Evolutionary conservation across 2,329 filamentous ascomycete species (phyloP), one percentile per base, ranked within the genome.

Genomic region (Fusarium devonianum): DNA sequence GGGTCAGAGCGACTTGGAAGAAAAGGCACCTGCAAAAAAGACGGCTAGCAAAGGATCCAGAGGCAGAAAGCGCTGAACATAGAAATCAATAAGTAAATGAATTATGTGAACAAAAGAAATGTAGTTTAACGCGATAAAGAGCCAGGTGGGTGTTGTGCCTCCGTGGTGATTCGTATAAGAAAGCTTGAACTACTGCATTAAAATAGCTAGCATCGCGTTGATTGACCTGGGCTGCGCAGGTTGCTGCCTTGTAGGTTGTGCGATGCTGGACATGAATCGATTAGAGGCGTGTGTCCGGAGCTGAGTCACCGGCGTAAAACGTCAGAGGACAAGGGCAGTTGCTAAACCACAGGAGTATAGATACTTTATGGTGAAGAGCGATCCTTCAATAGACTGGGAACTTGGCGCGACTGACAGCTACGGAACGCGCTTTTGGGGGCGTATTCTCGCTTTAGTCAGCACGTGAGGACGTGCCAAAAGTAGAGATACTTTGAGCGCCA

Each of bases 1-100:
- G 46, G 83, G 83, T 37, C 80, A 87, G 60, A 85, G 87, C 53
- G 86, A 85, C 50, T 58, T 70, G 39, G 71, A 73, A 58, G 84
- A 75, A 43, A 66, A 67, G 38, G 58, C 55, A 38, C 41, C 67
- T 13, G 48, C 58, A 49, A 79, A 75, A 70, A 82, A 76, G 67
- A 56, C 53, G 17, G 50, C 62, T 40, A 60, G 60, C 37, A 75
- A 64, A 63, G 71, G 71, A 13, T 68, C 73, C 3, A 73, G 75
- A 56, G 71, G 70, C 12, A 77, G 71, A 60, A 79, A 62, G 49
- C 62, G 60, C 46, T 66, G 53, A 56, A 45, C 34, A 19, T 7
- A 11, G 11, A 18, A 12, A 17, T 29, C 22, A 34, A n/a, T n/a
- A n/a, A n/a, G n/a, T n/a, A n/a, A n/a, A n/a, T n/a, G n/a, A n/a